Conservation (phyloP, 768 basidiomycete species). For the Rickenella mellea region DNA sequence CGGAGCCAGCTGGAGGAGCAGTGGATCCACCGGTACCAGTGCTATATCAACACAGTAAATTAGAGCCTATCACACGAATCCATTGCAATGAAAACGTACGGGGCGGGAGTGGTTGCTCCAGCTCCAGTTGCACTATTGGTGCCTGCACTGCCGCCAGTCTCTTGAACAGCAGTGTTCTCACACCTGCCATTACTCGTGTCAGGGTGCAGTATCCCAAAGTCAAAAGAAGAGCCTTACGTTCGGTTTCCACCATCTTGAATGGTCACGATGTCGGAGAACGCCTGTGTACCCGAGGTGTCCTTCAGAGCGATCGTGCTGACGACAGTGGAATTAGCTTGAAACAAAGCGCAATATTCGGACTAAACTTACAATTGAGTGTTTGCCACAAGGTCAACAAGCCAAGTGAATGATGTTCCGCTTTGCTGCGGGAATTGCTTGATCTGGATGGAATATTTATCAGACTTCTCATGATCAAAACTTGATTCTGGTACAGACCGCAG, state of each 20-base stretch:
- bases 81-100: too few species aligned
- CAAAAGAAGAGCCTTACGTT: constrained; percentile 19
- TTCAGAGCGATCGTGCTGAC: constrained; percentile 45
- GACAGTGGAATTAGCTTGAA: constrained; percentile 1
- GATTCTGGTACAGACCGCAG: constrained; percentile 32
- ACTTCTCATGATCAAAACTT: neutral
- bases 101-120: neutral
- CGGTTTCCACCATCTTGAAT: constrained; percentile 27
- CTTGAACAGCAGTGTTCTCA: constrained; percentile 13
- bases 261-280: constrained; percentile 43
- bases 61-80: too few species aligned
- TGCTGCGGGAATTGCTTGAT: constrained; percentile 42
- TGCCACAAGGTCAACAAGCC: constrained; percentile 39
- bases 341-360: neutral
- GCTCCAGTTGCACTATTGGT: constrained; percentile 3
- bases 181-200: constrained; percentile 12
- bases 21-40: neutral
- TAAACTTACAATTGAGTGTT: constrained; percentile 39
- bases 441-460: constrained; percentile 23
- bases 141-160: constrained; percentile 7
- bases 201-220: constrained; percentile 5
- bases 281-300: constrained; percentile 44
- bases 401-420: constrained; percentile 35
- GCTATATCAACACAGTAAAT: too few species aligned
- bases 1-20: neutral